Conservation (phyloP, 2,329 filamentous ascomycete species). For the Saccharata proteae region DNA sequence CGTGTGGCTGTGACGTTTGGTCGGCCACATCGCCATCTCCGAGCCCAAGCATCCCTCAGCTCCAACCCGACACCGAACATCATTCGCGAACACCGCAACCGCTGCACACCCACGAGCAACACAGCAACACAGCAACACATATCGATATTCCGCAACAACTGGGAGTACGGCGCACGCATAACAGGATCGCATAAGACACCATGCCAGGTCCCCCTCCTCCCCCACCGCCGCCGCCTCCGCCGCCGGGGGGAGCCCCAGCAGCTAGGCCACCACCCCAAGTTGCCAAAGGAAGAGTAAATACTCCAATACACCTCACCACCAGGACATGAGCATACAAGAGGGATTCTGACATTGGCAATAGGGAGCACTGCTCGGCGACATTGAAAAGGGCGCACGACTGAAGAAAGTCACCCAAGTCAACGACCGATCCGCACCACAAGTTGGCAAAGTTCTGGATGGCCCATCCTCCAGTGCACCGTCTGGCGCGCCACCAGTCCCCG, state of each 20-base stretch:
- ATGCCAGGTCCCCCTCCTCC: constrained; percentile 51
- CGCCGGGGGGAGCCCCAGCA: constrained; percentile 52
- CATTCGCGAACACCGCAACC: no score
- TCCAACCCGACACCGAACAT: no score
- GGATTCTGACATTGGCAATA: constrained; percentile 26
- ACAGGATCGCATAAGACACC: no score
- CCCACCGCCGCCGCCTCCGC: constrained; percentile 51
- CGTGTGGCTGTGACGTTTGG: no score
- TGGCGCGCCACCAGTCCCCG: constrained; percentile 72
- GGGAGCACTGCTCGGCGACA: constrained; percentile 81
- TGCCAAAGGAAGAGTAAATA: constrained; percentile 51
- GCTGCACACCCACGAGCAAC: no score
- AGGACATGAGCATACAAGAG: no score
- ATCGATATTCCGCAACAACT: no score
- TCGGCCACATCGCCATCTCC: no score
- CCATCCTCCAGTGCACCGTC: constrained; percentile 50
- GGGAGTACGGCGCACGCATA: no score
- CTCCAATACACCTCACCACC: not conserved
- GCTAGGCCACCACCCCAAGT: constrained; percentile 43
- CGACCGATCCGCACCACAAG: constrained; percentile 72
- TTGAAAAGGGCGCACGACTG: constrained; percentile 64
- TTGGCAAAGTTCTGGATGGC: constrained; percentile 46
- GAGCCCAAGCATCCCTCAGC: no score
- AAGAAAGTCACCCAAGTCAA: constrained; percentile 78
- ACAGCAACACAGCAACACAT: no score